Conservation (phyloP, 495 filamentous ascomycete genomes). For the Penicillium cosmopolitanum region DNA sequence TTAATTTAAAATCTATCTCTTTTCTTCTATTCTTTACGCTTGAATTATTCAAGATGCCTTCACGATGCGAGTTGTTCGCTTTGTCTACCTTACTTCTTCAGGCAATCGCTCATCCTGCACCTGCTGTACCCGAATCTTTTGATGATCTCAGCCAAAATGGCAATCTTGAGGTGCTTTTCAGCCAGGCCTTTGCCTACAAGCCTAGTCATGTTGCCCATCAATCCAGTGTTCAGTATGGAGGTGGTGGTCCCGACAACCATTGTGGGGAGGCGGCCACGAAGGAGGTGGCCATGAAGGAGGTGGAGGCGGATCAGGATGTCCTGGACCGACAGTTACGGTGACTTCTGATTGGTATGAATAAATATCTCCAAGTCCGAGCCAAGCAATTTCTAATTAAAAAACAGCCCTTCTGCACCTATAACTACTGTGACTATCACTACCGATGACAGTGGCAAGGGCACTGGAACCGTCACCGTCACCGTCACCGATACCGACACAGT, state of each 20-base stretch:
- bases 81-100: not conserved
- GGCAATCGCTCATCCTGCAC: not conserved
- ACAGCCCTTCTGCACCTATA: slow-evolving; percentile 3
- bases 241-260: not conserved
- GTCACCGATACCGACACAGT: slow-evolving; percentile 6
- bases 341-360: not conserved
- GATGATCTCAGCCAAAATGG: not conserved
- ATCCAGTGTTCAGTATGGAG: not conserved
- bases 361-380: too few species aligned
- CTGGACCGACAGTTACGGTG: not conserved
- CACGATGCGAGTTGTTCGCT: not conserved
- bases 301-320: not conserved
- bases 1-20: not conserved
- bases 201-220: not conserved
- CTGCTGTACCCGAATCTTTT: not conserved
- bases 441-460: not conserved
- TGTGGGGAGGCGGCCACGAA: not conserved
- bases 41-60: not conserved
- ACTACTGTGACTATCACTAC: slow-evolving; percentile 9
- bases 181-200: not conserved
- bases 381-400: not conserved
- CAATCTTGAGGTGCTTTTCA: not conserved
- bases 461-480: slow-evolving; percentile 6
- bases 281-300: not conserved
- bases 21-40: not conserved